phyloP scores from a whole-genome alignment of 768 basidiomycete genomes.

The Terana coerulea region DNA sequence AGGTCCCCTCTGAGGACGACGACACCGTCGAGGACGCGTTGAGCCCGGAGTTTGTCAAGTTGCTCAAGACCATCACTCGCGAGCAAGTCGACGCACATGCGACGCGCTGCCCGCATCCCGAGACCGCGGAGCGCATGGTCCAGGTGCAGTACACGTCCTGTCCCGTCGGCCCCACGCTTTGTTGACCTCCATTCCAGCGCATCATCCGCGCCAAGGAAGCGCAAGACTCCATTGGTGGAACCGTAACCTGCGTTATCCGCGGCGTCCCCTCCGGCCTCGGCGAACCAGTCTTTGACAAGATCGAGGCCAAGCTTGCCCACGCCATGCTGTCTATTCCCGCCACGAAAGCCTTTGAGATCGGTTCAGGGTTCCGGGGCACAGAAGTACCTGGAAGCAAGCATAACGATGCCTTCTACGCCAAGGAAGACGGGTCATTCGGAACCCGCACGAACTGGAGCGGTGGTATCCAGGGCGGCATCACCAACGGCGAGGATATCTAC shows the following conservation, averaged over 20 bases:
- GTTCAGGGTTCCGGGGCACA: constrained; percentile 93
- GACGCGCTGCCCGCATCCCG: constrained; percentile 87
- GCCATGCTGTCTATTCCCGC: constrained; percentile 99
- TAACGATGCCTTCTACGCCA: constrained; percentile 82
- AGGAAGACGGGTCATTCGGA: constrained; percentile 65
- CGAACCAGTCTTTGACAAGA: constrained; percentile 98
- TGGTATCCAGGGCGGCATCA: constrained; percentile 96
- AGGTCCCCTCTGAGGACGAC: constrained; percentile 44
- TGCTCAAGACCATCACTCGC: constrained; percentile 77
- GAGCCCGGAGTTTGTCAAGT: constrained; percentile 75
- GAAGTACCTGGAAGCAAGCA: constrained; percentile 91
- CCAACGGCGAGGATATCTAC: constrained; percentile 96
- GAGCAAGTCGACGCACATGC: constrained; percentile 83
- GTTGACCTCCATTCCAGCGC: constrained; percentile 47
- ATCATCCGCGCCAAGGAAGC: constrained; percentile 91
- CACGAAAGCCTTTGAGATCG: constrained; percentile 97
- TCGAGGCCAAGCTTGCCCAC: constrained; percentile 92
- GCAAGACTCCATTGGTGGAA: constrained; percentile 96
- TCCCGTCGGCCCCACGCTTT: background rate
- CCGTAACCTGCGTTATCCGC: constrained; percentile 93
- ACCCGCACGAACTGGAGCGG: constrained; percentile 96
- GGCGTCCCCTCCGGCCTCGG: constrained; percentile 88
- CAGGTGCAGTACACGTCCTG: constrained; percentile 43
- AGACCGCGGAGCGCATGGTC: constrained; percentile 89
- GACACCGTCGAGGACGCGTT: constrained; percentile 66